Evolutionary conservation across 2,329 filamentous ascomycete species (phyloP), one percentile per base, ranked within the genome.

Genomic region (Calonectria pseudoreteaudii): DNA sequence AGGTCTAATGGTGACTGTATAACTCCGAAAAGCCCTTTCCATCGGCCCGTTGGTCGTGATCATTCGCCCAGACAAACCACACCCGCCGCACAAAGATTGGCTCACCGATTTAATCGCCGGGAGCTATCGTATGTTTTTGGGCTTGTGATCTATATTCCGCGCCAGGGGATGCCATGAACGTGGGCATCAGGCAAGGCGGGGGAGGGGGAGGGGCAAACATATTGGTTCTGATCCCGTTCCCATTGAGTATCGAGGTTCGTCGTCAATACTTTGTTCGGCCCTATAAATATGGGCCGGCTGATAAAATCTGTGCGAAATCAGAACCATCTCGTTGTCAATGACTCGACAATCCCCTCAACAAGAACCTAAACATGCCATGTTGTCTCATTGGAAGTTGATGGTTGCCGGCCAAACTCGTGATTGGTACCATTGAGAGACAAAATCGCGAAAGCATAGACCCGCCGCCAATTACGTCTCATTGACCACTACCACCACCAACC

Each of bases 161-260:
- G 66, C 66, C 66, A 66, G 71, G 70, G 58, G 71, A 73, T 72
- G 66, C 50, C 70, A 65, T 68, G 71, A 79, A 41, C 75, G 53
- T 72, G 77, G 75, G 77, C 73, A 77, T 50, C 72, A 77, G 75
- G 77, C 73, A 77, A 79, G 70, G 78, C 74, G 78, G 78, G 78
- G 78, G 77, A 79, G 78, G 75, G 76, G 77, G 53, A 78, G 72
- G 66, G 66, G 70, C 53, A 67, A 38, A 66, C 34, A 47, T 26
- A 49, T 66, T 50, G 41, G 8, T 69, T 50, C 23, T 70, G 23
- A 41, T 41, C 30, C 23, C 23, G 36, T 70, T 36, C n/a, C 34
- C 38, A 4, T 11, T 36, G 52, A 53, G 66, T 36, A 58, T 69
- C 38, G 52, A 62, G 56, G 23, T 38, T 62, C 67, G 36, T 68